Base-by-base conservation (phyloP, 768 basidiomycete species). In the Pseudohyphozyma bogoriensis region DNA sequence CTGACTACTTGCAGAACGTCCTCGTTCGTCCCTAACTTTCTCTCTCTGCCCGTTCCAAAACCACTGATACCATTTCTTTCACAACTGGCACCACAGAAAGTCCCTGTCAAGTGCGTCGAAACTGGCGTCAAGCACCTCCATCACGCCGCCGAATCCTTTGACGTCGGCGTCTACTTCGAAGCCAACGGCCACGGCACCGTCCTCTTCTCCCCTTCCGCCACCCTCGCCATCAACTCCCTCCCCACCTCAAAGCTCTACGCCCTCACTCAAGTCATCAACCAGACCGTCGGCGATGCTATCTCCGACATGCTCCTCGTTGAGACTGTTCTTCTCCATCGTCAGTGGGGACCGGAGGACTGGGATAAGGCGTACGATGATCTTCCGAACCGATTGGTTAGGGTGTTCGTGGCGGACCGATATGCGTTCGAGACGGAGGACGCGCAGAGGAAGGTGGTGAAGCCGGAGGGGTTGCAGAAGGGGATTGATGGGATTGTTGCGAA, bases 101-200 rank as follows among this genome's bases (percentile, higher is more conserved):
- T 97, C 36, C 92, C 95, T 40, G 90, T 97, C 28, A 85, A 84
- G 70, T 99, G 95, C 72, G 91, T 93, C 10, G 79, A 89, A 3
- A 99, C 95, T 20, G 95, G 95, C 31, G 95, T 99, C 62, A 99
- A 99, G 74, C 87, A 97, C 72, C 82, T 97, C 51, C 95, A 99
- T 72, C 92, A 96, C 71, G 95, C 92, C 20, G 95, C 95, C 15
- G 89, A 92, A 69, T 82, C 84, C 69, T 97, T 85, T 74, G 82
- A 89, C 71, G 80, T 99, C 57, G 95, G 95, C n/a, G 89, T 99
- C 47, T 99, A 99, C 76, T 99, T 99, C 70, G 95, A 99, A 74
- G 95, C 95, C 36, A 99, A 99, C 72, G 95, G 95, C 3, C 95
- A 99, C 69, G 95, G 95, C 35, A 99, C 95, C 4, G 89, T 97